Percentiles rank a stretch among this genome's conserved stretches.
These are phyloP conservation scores for Chloris gayana DNA, from an alignment of 176 grass and related monocot genomes.

Conservation along the genomic window DNA sequence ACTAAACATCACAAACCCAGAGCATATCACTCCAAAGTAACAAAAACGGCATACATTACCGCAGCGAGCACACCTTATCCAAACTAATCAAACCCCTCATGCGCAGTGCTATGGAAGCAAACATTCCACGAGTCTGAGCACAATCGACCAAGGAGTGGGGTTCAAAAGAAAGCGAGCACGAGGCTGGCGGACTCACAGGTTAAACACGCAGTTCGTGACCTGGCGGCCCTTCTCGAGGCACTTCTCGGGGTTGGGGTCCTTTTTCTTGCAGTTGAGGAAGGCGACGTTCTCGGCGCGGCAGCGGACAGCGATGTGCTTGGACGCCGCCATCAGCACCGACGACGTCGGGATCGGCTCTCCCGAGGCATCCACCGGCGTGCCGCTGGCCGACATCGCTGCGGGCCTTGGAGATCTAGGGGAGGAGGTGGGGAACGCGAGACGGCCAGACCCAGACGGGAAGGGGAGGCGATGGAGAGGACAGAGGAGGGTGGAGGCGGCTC, in stretches of 20 bases:
- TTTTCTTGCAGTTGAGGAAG: conserved; percentile 99
- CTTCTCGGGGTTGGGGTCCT: conserved; percentile 86
- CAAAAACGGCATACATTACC: neutral
- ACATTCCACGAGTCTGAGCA: conserved; percentile 26
- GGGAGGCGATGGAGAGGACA: neutral
- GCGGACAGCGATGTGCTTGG: conserved; percentile 79
- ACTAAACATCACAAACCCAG: conserved; percentile 18
- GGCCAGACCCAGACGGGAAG: conserved; percentile 20
- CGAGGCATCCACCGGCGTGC: conserved; percentile 59
- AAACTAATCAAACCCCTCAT: neutral
- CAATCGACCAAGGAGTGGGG: neutral
- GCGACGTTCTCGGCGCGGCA: conserved; percentile 83
- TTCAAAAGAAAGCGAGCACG: conserved; percentile 5
- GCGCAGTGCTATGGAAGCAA: neutral
- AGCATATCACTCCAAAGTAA: neutral
- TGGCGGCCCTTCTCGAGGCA: conserved; percentile 90
- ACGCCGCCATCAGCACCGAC: conserved; percentile 83
- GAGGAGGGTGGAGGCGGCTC: neutral
- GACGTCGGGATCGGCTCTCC: conserved; percentile 90
- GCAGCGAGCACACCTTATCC: neutral
- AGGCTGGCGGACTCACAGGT: conserved; percentile 59
- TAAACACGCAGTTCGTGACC: conserved; percentile 74
- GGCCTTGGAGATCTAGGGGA: conserved; percentile 45
- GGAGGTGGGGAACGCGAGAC: conserved; percentile 1
- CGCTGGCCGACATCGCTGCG: conserved; percentile 53